Conservation (phyloP, 805 yeast genomes). For the Lachancea waltii region DNA sequence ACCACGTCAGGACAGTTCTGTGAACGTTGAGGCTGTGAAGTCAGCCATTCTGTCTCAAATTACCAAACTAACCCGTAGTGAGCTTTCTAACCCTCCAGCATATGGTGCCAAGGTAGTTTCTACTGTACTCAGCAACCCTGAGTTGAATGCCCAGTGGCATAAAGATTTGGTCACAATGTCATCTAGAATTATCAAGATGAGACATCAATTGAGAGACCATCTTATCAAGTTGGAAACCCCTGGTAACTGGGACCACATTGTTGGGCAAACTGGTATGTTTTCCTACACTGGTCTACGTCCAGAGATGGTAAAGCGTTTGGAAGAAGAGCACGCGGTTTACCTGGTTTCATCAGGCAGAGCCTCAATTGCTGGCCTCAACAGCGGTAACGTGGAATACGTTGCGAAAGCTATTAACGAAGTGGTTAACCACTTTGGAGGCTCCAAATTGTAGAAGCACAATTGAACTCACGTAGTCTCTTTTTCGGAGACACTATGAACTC, state of each 20-base stretch:
- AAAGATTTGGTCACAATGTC: slow-evolving; percentile 82
- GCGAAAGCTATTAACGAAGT: slow-evolving; percentile 80
- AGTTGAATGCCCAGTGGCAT: slow-evolving; percentile 72
- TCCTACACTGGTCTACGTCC: slow-evolving; percentile 83
- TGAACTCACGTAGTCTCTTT: too few relatives aligned
- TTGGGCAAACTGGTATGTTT: slow-evolving; percentile 91
- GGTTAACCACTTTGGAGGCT: slow-evolving; percentile 39
- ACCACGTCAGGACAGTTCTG: slow-evolving; percentile 31
- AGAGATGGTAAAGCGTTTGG: slow-evolving; percentile 72
- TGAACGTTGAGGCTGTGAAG: slow-evolving; percentile 37
- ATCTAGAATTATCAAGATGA: slow-evolving; percentile 72
- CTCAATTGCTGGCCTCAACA: slow-evolving; percentile 88
- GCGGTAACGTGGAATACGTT: slow-evolving; percentile 65
- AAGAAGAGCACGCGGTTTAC: slow-evolving; percentile 73
- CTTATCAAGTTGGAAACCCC: slow-evolving; percentile 67
- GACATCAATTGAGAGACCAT: slow-evolving; percentile 55
- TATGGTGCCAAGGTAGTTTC: slow-evolving; percentile 92
- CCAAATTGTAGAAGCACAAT: slow-evolving; percentile 24
- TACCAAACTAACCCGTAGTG: slow-evolving; percentile 68
- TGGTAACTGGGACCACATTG: slow-evolving; percentile 89
- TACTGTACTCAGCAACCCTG: slow-evolving; percentile 59
- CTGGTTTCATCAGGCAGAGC: slow-evolving; percentile 81
- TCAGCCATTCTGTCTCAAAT: slow-evolving; percentile 69
- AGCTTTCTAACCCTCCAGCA: slow-evolving; percentile 90
- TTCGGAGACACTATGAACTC: too few relatives aligned